Base-by-base conservation (phyloP, 1,284 basidiomycete species). In the Cutaneotrichosporon cavernicola region DNA sequence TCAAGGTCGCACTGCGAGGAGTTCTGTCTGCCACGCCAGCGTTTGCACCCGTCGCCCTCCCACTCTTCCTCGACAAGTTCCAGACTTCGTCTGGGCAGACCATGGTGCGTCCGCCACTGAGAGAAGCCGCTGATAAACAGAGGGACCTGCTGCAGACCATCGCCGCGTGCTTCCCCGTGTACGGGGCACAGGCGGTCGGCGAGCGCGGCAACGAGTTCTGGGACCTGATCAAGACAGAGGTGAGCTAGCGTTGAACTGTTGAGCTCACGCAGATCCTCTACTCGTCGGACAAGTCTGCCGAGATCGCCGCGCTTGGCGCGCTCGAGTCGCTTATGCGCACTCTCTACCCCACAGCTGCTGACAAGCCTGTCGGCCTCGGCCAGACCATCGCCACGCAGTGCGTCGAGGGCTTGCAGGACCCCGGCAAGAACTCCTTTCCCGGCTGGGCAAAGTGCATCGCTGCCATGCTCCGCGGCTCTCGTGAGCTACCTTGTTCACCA, bases 11-110 rank as follows among this genome's bases (percentile, higher is more conserved):
- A 1, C 84, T 99, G 18, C 84, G 76, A 38, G 36, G 46, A 8
- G 93, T 91, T 76, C 82, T 99, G 62, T 85, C 84, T 63, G 89
- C 93, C 0, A 90, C 89, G 0, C 89, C 94, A 4, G 81, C 84
- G 32, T 96, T 98, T 74, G 94, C 93, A 0, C 85, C 87, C 6
- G 83, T 91, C 66, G 94, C 92, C 1, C 86, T 97, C 49, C 90
- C 92, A 0, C 82, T 98, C 1, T 92, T 98, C 73, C 80, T 97
- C 38, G 97, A 99, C 72, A 99, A 99, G 81, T 85, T 99, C 58
- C 85, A 87, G 5, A 90, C 92, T 1, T 90, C 90, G 2, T 88
- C 91, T 2, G 89, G 92, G 4, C 81, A 84, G 0, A 90, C 90
- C 11, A 99, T 98, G 86, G 92, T 91, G 56, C 14, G 75, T 68